These are phyloP conservation scores for Picochlorum sp. DNA, from an alignment of 139 green algal species.

Conservation along the genomic window DNA sequence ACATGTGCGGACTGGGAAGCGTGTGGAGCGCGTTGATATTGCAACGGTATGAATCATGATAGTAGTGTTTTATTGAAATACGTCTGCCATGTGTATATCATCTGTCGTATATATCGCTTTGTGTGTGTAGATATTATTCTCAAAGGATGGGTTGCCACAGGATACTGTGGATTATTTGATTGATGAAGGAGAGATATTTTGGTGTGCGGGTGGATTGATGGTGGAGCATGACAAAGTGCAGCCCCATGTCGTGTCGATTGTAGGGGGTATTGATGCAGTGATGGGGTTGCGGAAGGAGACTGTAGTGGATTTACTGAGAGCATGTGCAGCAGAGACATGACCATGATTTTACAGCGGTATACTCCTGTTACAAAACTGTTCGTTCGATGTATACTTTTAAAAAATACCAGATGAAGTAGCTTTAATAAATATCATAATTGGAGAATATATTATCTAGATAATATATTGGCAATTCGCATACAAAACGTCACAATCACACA, in stretches of 20 bases:
- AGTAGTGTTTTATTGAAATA: no score
- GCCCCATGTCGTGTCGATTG: conserved; percentile 43
- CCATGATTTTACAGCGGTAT: no score
- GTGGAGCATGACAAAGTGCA: conserved; percentile 61
- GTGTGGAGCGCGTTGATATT: conserved; percentile 20
- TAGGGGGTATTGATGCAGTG: conserved; percentile 56
- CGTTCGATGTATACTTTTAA: no score
- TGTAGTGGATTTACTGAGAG: conserved; percentile 33
- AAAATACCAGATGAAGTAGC: no score
- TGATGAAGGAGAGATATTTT: conserved; percentile 53
- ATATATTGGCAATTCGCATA: no score
- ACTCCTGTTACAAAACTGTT: no score
- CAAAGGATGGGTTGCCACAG: conserved; percentile 11
- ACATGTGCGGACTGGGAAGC: conserved; percentile 35
- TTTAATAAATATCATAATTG: no score
- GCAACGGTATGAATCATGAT: conserved; percentile 5
- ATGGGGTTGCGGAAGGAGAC: conserved; percentile 61
- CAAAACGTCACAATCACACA: no score
- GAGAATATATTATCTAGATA: no score
- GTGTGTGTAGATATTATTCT: no score
- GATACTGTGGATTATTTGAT: conserved; percentile 53
- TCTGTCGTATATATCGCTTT: no score
- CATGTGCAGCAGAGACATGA: conserved; percentile 5
- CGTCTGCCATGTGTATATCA: no score
- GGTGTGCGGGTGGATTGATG: conserved; percentile 67